Percentiles rank a stretch among this genome's conserved stretches.
Evolutionary conservation across 306 rosid genomes (phyloP).

Genomic region (Vigna radiata): DNA sequence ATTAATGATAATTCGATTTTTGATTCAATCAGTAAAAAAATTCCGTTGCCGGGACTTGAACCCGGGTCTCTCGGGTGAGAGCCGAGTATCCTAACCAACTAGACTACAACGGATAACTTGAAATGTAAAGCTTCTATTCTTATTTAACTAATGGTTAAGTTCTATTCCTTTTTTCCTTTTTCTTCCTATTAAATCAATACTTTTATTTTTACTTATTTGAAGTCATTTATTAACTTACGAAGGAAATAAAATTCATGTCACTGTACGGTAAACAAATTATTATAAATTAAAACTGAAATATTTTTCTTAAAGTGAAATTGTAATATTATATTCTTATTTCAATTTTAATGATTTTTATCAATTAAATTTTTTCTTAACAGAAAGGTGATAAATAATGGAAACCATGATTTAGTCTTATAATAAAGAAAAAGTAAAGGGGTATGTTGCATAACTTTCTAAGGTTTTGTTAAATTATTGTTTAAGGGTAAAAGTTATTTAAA

Average conservation of each 20-base stretch:
- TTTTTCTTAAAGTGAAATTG: neutral
- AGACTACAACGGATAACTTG: neutral
- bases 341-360: neutral
- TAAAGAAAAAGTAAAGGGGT: neutral
- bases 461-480: no score
- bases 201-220: no score
- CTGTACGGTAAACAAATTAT: neutral
- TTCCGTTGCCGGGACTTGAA: slow-evolving; percentile 2
- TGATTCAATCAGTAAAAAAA: no score
- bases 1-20: no score
- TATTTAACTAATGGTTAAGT: fast-evolving
- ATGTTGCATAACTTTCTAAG: no score
- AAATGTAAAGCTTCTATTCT: no score
- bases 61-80: slow-evolving; percentile 30
- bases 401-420: neutral
- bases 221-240: no score
- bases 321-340: neutral
- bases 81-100: slow-evolving; percentile 23
- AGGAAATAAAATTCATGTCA: neutral
- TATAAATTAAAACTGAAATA: neutral
- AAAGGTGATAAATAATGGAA: neutral
- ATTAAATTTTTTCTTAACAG: no score
- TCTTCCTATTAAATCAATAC: no score
- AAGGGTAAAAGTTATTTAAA: no score
- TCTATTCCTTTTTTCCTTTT: no score